phyloP scores from a whole-genome alignment of 2,329 filamentous ascomycete genomes.

The Calonectria pauciramosa region DNA sequence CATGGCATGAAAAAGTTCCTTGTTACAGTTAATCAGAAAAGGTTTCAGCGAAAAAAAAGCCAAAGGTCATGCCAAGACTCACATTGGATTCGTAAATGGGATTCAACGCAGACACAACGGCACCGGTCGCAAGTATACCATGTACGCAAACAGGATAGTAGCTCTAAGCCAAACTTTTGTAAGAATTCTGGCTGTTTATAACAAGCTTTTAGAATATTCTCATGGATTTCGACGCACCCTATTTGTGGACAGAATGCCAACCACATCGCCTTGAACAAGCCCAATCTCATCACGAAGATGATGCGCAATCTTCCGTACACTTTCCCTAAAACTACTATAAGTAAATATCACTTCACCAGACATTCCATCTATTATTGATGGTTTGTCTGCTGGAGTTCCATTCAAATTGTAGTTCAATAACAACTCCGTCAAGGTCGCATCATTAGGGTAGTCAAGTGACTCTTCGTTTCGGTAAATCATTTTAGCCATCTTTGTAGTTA shows the following conservation, averaged over 20 bases:
- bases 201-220: no score
- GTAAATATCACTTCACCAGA: constrained; percentile 10
- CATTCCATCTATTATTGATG: constrained; percentile 16
- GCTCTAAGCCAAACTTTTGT: not conserved
- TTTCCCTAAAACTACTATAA: constrained; percentile 1
- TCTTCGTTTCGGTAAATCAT: constrained; percentile 10
- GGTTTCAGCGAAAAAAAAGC: no score
- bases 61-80: no score
- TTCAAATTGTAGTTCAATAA: constrained; percentile 15
- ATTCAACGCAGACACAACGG: constrained; percentile 12
- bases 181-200: not conserved
- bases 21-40: not conserved
- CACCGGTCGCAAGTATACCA: constrained; percentile 16
- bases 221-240: not conserved
- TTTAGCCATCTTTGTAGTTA: not conserved
- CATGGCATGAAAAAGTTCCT: constrained; percentile 15
- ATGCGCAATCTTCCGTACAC: constrained; percentile 4
- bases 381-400: not conserved
- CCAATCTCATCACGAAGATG: constrained; percentile 7
- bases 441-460: constrained; percentile 7
- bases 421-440: constrained; percentile 15
- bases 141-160: constrained; percentile 18
- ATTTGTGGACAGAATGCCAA: constrained; percentile 16
- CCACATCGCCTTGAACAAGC: not conserved
- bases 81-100: constrained; percentile 20